Conservation (phyloP, 2,329 filamentous ascomycete genomes). For the Aspergillus sojae region DNA sequence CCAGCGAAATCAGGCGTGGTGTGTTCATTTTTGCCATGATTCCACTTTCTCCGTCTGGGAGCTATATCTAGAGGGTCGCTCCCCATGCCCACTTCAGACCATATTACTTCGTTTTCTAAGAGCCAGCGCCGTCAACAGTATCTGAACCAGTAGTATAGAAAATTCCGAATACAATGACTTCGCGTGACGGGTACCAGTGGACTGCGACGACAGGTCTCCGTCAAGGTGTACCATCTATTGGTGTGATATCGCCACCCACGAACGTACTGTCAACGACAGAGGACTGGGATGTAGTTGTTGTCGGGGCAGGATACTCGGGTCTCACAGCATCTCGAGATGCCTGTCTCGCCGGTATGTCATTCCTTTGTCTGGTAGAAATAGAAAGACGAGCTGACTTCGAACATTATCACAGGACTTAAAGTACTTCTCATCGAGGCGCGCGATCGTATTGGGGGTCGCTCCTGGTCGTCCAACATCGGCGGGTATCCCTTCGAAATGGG, state of each 20-base stretch:
- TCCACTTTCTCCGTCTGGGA: neutral
- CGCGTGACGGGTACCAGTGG: constrained; percentile 32
- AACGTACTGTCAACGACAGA: constrained; percentile 10
- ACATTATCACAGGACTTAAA: constrained; percentile 30
- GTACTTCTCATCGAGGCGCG: constrained; percentile 52
- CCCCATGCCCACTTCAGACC: neutral
- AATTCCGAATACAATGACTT: constrained; percentile 14
- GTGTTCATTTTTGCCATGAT: neutral
- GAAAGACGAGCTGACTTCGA: neutral
- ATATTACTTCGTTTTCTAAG: neutral
- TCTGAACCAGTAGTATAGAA: neutral
- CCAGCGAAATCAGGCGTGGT: neutral
- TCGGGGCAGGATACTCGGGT: constrained; percentile 38
- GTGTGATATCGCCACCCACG: constrained; percentile 24
- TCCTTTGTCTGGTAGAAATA: no score
- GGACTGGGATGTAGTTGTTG: constrained; percentile 29
- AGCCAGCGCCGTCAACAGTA: neutral
- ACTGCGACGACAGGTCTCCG: constrained; percentile 22
- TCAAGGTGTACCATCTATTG: constrained; percentile 25
- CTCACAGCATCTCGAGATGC: constrained; percentile 36
- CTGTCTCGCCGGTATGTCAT: constrained; percentile 23
- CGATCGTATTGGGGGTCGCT: constrained; percentile 53
- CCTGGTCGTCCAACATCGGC: constrained; percentile 49
- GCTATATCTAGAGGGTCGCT: neutral
- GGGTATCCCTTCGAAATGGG: constrained; percentile 54